phyloP scores from a whole-genome alignment of 1,284 basidiomycete species.

The Hymenochaete sp. region DNA sequence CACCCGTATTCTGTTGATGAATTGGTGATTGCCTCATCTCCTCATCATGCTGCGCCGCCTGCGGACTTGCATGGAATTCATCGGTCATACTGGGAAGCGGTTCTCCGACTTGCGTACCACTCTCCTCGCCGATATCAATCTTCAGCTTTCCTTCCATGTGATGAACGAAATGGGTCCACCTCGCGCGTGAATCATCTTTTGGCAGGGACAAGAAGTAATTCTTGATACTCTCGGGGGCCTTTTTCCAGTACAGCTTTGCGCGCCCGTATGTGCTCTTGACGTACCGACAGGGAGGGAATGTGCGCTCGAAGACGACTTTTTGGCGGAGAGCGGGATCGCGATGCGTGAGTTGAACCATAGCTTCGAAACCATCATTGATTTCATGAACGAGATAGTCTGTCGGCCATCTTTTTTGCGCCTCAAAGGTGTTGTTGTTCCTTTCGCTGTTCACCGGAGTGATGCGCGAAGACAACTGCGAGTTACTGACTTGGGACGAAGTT shows the following conservation, averaged over 20 bases:
- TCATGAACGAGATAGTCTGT: constrained; percentile 17
- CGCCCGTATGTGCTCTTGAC: constrained; percentile 17
- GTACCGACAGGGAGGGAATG: constrained; percentile 15
- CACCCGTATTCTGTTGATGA: too few relatives aligned
- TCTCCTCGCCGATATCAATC: constrained; percentile 13
- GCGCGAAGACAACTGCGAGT: too few relatives aligned
- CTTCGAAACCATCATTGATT: constrained; percentile 13
- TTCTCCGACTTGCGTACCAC: too few relatives aligned
- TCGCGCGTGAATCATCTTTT: constrained; percentile 7
- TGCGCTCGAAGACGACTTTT: constrained; percentile 15
- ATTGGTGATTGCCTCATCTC: too few relatives aligned
- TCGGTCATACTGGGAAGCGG: too few relatives aligned
- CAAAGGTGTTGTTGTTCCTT: background rate
- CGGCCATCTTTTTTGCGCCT: constrained; percentile 10
- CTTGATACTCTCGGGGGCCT: constrained; percentile 10
- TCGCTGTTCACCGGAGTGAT: background rate
- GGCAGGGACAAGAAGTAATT: constrained; percentile 13
- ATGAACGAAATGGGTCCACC: constrained; percentile 17
- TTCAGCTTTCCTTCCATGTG: constrained; percentile 16
- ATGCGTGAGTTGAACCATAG: constrained; percentile 9
- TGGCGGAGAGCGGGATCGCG: constrained; percentile 11
- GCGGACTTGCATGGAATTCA: too few relatives aligned
- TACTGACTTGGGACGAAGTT: background rate
- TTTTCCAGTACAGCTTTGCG: constrained; percentile 18
- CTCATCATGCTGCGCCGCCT: too few relatives aligned